A percentile compares a stretch with the other conserved stretches of the same genome.
Evolutionary conservation across 257 asterid genomes (phyloP).

Genomic region (Jasminum sambac): DNA sequence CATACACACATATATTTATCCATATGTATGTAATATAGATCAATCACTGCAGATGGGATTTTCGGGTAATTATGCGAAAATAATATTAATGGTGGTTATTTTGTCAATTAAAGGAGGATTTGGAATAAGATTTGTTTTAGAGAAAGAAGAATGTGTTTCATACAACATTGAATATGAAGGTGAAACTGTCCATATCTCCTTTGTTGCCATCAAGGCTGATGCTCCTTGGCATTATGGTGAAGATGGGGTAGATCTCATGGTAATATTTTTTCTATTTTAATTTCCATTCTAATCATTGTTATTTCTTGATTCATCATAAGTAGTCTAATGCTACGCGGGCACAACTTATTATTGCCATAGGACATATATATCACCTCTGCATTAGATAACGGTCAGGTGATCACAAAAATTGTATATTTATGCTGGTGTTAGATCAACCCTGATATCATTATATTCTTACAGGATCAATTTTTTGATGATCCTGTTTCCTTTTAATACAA

Average conservation of each 20-base stretch:
- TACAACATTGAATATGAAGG: constrained; percentile 62
- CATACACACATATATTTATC: not conserved
- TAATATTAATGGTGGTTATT: not conserved
- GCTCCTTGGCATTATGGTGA: constrained; percentile 55
- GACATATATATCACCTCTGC: too few relatives aligned
- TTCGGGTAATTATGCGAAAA: not conserved
- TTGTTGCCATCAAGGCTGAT: constrained; percentile 76
- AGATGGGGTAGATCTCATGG: constrained; percentile 81
- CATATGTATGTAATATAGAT: not conserved
- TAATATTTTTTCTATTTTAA: constrained; percentile 8
- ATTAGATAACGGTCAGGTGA: too few relatives aligned
- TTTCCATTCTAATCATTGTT: not conserved
- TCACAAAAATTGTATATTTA: too few relatives aligned
- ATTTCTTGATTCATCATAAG: not conserved
- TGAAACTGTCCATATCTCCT: constrained; percentile 66
- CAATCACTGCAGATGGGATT: constrained; percentile 25
- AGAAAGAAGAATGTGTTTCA: constrained; percentile 74
- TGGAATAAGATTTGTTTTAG: constrained; percentile 78
- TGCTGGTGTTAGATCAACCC: too few relatives aligned
- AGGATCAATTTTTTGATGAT: too few relatives aligned
- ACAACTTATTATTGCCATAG: too few relatives aligned
- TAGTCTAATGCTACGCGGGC: too few relatives aligned
- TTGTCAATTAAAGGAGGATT: constrained; percentile 29
- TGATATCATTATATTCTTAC: too few relatives aligned
- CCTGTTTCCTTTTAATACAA: too few relatives aligned